Base-by-base conservation (phyloP, 2,329 filamentous ascomycete genomes). In the Colletotrichum sp. region DNA sequence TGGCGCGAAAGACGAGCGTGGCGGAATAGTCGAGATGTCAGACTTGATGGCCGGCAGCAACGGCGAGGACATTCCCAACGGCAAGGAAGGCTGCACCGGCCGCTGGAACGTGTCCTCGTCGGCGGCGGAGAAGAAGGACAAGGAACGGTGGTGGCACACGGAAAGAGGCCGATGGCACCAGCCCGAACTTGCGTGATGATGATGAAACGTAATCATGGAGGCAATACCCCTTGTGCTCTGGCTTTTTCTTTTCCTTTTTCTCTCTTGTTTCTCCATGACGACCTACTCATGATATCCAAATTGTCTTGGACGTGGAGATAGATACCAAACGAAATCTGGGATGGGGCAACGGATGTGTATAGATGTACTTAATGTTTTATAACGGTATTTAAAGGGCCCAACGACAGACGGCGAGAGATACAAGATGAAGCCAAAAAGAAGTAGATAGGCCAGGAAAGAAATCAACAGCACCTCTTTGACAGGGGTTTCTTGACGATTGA, bases 1-100 rank as follows among this genome's bases (percentile, higher is more conserved):
- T 0, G 91, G 91, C 0, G 90, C 87, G 2, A 85, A 86, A 3
- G 91, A 93, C 75, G 89, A 90, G 34, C 87, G 89, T 64, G 90
- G 91, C 18, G 90, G 90, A 2, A 82, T 93, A 4, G 85, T 90
- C 1, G 88, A 88, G 52, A 82, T 92, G 5, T 81, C 85, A 7
- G 90, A 92, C 67, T 78, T 93, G 18, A 78, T 91, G 10, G 83
- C 83, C 3, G 86, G 88, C 26, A 67, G 71, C 32, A 80, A 85
- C 2, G 89, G 88, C 18, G 90, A 92, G 80, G 85, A 83, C 26
- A 77, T 88, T 0, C 77, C 60, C 1, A 80, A 78, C 8, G 72
- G 72, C 24, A 80, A 83, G 2, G 84, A 86, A 24, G 87, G 86
- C 10, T 90, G 88, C 72, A 85, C 79, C 5, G 88, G 88, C 1